phyloP scores from a whole-genome alignment of 2,329 filamentous ascomycete genomes.

The Paracorniculantispora psalliotae region DNA sequence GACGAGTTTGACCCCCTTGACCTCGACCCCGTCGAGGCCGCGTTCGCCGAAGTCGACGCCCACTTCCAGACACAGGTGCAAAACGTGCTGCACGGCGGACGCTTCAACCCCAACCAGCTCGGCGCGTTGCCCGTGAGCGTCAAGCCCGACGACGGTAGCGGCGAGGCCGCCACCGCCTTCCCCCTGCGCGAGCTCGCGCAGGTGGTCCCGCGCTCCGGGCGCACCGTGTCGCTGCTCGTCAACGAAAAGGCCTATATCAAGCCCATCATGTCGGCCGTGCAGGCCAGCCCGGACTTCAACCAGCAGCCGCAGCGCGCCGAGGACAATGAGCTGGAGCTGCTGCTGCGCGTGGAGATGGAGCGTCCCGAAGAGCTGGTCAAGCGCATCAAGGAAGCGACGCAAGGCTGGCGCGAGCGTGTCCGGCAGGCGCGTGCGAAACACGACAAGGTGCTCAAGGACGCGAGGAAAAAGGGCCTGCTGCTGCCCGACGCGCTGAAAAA shows the following conservation, averaged over 20 bases:
- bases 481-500: slow-evolving; percentile 44
- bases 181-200: slow-evolving; percentile 53
- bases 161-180: slow-evolving; percentile 28
- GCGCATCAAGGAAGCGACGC: slow-evolving; percentile 40
- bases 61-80: slow-evolving; percentile 41
- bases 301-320: slow-evolving; percentile 55
- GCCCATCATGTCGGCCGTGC: slow-evolving; percentile 52
- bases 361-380: slow-evolving; percentile 41
- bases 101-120: slow-evolving; percentile 47
- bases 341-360: slow-evolving; percentile 50
- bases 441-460: slow-evolving; percentile 45
- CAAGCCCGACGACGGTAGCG: slow-evolving; percentile 24
- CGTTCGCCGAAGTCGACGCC: slow-evolving; percentile 35
- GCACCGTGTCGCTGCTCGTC: slow-evolving; percentile 37
- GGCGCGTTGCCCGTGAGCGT: slow-evolving; percentile 40
- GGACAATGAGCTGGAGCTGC: slow-evolving; percentile 56
- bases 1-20: slow-evolving; percentile 41
- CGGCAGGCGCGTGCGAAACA: slow-evolving; percentile 42
- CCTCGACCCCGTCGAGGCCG: slow-evolving; percentile 44
- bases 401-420: slow-evolving; percentile 47
- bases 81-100: slow-evolving; percentile 38
- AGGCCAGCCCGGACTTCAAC: slow-evolving; percentile 50
- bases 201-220: slow-evolving; percentile 43
- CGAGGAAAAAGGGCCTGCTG: slow-evolving; percentile 40
- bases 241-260: slow-evolving; percentile 43